Evolutionary conservation across 495 filamentous ascomycete genomes (phyloP).

Genomic region (Trichoderma gamsii): DNA sequence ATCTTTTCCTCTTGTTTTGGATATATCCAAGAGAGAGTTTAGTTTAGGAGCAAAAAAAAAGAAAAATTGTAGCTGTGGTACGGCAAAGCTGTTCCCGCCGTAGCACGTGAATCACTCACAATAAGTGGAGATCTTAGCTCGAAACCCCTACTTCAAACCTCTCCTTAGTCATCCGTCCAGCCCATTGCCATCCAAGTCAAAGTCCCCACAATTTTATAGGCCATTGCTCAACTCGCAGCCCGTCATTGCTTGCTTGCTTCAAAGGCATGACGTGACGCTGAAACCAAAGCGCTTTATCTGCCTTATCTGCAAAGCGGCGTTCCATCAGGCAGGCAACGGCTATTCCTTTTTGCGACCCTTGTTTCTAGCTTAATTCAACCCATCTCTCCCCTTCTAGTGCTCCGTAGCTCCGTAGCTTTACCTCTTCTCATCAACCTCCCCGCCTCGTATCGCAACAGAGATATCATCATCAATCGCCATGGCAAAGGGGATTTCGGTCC

Average conservation of each 20-base stretch:
- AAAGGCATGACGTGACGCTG: constrained; percentile 3
- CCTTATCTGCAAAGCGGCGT: background rate
- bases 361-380: background rate
- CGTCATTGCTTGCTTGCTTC: background rate
- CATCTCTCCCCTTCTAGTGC: background rate
- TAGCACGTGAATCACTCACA: constrained; percentile 9
- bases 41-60: background rate
- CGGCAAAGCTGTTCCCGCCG: background rate
- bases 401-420: background rate
- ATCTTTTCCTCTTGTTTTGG: background rate
- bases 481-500: constrained; percentile 62
- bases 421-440: background rate
- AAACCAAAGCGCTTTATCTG: background rate
- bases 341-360: background rate
- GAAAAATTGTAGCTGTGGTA: constrained; percentile 15
- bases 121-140: background rate
- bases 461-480: constrained; percentile 35
- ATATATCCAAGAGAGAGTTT: background rate
- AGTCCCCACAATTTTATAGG: too few species aligned
- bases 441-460: background rate
- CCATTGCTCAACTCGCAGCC: background rate
- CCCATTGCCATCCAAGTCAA: too few species aligned
- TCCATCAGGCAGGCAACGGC: background rate
- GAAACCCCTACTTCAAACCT: background rate
- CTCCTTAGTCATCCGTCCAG: background rate